Base-by-base conservation (phyloP, 306 rosid species). In the Cyclanthera cordifolia region DNA sequence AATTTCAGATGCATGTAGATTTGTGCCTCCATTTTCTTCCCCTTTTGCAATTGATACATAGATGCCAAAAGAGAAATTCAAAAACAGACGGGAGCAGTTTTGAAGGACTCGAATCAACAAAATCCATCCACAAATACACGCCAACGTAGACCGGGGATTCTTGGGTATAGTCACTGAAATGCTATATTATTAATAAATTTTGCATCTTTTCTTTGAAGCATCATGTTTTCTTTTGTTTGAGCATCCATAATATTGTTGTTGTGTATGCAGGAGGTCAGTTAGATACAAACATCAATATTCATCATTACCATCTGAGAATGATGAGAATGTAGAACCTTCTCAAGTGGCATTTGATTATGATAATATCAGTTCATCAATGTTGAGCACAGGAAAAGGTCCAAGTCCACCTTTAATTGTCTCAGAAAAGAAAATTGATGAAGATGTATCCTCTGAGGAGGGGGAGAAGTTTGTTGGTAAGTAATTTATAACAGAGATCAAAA, bases 31-130 rank as follows among this genome's bases (percentile, higher is more conserved):
- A 15, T 39, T 24, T 15, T 12, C 54, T 79, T 59, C 66, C 53
- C 74, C 67, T 50, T 37, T 57, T 71, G 32, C 73, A 70, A 69
- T 72, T 80, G 72, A 60, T 82, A 45, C 70, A 32, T 71, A 94
- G 99, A 83, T 79, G 95, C 97, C 32, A 85, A 72, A 77, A 83
- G 74, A 77, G 99, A 90, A 74, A 77, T 88, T 72, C 80, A 81
- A 74, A 90, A 82, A 79, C 88, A 82, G 69, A 69, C 58, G 72
- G 92, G 88, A 51, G 78, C 74, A 24, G 60, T 67, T 54, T 32
- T 75, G 14, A 48, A 77, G 58, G 87, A 86, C 72, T 39, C 76
- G 65, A 74, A 77, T 63, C 78, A 70, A 81, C 72, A 79, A 39
- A 53, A 73, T 75, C 48, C 55, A 20, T 64, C 89, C 72, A 45